Conservation (phyloP, 2,329 filamentous ascomycete genomes). For the Monilinia fructicola region DNA sequence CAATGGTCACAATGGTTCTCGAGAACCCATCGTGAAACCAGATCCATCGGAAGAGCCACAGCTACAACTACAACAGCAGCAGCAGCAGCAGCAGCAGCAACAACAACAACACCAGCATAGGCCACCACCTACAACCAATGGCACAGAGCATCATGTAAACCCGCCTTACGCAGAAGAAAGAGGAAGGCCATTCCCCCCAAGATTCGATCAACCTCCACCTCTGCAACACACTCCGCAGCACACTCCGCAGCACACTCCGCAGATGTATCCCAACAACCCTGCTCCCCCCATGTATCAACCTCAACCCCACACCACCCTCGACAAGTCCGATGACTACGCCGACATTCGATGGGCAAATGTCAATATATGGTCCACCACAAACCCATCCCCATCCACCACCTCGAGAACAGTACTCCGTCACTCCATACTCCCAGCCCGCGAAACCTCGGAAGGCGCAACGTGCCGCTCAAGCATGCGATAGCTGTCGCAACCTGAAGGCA, state of each 20-base stretch:
- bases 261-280: conserved; percentile 23
- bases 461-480: conserved; percentile 75
- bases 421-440: conserved; percentile 15
- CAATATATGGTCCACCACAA: conserved; percentile 28
- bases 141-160: conserved; percentile 35
- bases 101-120: too few relatives aligned
- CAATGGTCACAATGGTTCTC: conserved; percentile 33
- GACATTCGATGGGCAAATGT: conserved; percentile 20
- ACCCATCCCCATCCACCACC: conserved; percentile 26
- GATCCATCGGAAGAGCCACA: conserved; percentile 45
- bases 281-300: conserved; percentile 27
- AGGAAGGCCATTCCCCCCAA: conserved; percentile 27
- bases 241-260: conserved; percentile 13
- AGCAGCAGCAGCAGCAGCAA: too few relatives aligned
- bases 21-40: conserved; percentile 57
- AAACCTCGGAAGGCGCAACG: conserved; percentile 37
- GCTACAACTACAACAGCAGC: conserved; percentile 30
- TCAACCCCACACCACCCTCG: conserved; percentile 31
- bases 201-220: conserved; percentile 31
- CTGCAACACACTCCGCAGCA: conserved; percentile 18
- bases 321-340: conserved; percentile 37
- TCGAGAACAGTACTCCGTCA: conserved; percentile 30
- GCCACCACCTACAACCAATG: conserved; percentile 36
- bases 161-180: conserved; percentile 34
- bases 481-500: conserved; percentile 81